Percentiles rank a stretch among this genome's conserved stretches.
Evolutionary conservation across 2,329 filamentous ascomycete genomes (phyloP).

Genomic region (Xylariaceae sp.): DNA sequence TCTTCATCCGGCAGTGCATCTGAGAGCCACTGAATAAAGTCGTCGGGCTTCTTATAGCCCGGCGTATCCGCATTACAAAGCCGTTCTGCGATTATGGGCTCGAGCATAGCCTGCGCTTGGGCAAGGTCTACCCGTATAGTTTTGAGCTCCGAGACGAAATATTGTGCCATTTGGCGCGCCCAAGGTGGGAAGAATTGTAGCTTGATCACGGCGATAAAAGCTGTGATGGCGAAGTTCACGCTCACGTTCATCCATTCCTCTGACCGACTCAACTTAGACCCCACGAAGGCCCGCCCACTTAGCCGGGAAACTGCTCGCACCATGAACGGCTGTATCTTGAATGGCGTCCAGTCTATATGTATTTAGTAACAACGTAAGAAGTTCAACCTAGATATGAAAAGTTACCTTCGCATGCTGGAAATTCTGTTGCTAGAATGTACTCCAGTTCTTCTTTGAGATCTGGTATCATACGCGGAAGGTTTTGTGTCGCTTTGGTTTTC

Average conservation of each 20-base stretch:
- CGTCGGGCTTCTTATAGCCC: conserved; percentile 49
- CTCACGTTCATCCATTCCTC: conserved; percentile 60
- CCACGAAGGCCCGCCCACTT: conserved; percentile 60
- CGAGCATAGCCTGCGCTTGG: conserved; percentile 50
- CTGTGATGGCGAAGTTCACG: conserved; percentile 56
- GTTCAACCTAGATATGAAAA: conserved; percentile 1
- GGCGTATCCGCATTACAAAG: conserved; percentile 48
- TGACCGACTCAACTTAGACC: conserved; percentile 54
- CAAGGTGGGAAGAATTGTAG: conserved; percentile 59
- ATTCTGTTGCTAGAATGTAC: conserved; percentile 52
- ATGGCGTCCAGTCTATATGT: conserved; percentile 58
- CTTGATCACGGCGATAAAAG: conserved; percentile 54
- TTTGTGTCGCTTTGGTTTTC: conserved; percentile 54
- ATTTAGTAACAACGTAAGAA: conserved; percentile 23
- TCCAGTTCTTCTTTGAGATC: conserved; percentile 55
- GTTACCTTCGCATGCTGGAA: conserved; percentile 52
- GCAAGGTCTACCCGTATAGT: conserved; percentile 52
- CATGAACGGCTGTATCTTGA: conserved; percentile 59
- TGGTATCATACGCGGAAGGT: conserved; percentile 53
- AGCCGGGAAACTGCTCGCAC: conserved; percentile 59
- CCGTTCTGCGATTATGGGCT: conserved; percentile 54
- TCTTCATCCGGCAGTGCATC: conserved; percentile 45
- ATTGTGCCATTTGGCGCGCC: conserved; percentile 54
- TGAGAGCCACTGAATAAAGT: conserved; percentile 56
- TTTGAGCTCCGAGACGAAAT: conserved; percentile 53